Evolutionary conservation across 352 stramenopile genomes (phyloP).

Genomic region (Phytophthora boehmeriae): DNA sequence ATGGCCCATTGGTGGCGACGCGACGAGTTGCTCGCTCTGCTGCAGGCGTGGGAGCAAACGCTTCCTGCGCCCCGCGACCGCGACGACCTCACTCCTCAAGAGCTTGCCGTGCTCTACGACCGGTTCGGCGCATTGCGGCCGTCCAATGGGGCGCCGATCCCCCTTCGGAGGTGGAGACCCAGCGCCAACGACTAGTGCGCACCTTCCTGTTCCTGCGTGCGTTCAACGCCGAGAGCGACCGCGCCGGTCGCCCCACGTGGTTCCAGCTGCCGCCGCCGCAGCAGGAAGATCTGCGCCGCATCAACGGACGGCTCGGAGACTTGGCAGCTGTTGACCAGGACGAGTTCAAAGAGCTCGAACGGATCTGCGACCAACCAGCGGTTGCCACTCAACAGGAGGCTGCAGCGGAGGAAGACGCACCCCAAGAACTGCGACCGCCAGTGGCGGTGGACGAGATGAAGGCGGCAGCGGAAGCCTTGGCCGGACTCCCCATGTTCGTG

Average conservation of each 20-base stretch:
- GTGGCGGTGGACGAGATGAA: conserved; percentile 39
- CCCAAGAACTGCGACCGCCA: neutral
- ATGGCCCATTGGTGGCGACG: conserved; percentile 41
- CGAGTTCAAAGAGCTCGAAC: conserved; percentile 26
- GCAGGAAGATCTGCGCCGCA: conserved; percentile 27
- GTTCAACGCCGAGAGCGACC: conserved; percentile 22
- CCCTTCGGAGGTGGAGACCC: conserved; percentile 28
- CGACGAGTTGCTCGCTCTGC: conserved; percentile 33
- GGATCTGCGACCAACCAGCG: conserved; percentile 23
- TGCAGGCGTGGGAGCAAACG: conserved; percentile 41
- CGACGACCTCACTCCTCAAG: conserved; percentile 21
- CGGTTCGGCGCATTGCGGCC: conserved; percentile 30
- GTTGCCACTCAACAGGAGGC: neutral
- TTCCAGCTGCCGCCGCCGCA: conserved; percentile 26
- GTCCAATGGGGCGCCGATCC: conserved; percentile 16
- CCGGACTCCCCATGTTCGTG: conserved; percentile 38
- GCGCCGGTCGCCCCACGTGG: conserved; percentile 26
- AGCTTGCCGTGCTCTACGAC: conserved; percentile 23
- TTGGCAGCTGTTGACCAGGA: conserved; percentile 23
- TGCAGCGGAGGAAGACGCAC: neutral
- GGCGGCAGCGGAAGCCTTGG: conserved; percentile 36
- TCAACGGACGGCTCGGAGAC: conserved; percentile 34
- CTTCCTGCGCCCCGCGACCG: conserved; percentile 30
- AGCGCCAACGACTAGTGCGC: conserved; percentile 36
- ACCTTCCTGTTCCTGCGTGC: conserved; percentile 35